Percentiles rank a stretch among this genome's conserved stretches.
phyloP scores from a whole-genome alignment of 306 rosid genomes.

The Prunus fruticosa region DNA sequence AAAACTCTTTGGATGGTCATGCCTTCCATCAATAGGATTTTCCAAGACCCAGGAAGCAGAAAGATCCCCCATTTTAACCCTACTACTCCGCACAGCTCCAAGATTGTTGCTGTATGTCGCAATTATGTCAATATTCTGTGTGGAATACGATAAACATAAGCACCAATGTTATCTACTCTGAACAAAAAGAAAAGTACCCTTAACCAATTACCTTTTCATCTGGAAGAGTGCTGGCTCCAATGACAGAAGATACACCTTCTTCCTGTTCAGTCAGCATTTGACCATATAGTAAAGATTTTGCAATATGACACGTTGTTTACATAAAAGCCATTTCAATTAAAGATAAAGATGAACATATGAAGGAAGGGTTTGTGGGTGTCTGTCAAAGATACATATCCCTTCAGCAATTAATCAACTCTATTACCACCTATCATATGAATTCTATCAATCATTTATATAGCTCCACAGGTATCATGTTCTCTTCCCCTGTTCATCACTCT shows the following conservation, averaged over 20 bases:
- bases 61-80: conserved; percentile 71
- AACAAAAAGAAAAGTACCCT: conserved; percentile 11
- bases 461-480: neutral
- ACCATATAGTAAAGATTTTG: conserved; percentile 18
- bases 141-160: conserved; percentile 33
- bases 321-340: neutral
- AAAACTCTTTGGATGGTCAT: conserved; percentile 45
- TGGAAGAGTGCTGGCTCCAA: conserved; percentile 34
- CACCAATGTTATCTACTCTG: conserved; percentile 9
- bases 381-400: neutral
- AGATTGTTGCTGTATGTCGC: conserved; percentile 66
- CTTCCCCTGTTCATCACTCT: neutral
- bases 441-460: neutral
- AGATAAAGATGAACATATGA: neutral
- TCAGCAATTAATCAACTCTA: neutral
- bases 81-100: conserved; percentile 65
- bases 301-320: neutral
- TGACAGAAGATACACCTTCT: conserved; percentile 32
- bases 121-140: conserved; percentile 81
- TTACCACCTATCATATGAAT: neutral
- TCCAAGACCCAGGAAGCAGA: conserved; percentile 95
- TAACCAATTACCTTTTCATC: conserved; percentile 62
- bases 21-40: conserved; percentile 51
- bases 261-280: conserved; percentile 43
- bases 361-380: conserved; percentile 4